Conservation (phyloP, 768 basidiomycete genomes). For the Agrocybe chaxingu region DNA sequence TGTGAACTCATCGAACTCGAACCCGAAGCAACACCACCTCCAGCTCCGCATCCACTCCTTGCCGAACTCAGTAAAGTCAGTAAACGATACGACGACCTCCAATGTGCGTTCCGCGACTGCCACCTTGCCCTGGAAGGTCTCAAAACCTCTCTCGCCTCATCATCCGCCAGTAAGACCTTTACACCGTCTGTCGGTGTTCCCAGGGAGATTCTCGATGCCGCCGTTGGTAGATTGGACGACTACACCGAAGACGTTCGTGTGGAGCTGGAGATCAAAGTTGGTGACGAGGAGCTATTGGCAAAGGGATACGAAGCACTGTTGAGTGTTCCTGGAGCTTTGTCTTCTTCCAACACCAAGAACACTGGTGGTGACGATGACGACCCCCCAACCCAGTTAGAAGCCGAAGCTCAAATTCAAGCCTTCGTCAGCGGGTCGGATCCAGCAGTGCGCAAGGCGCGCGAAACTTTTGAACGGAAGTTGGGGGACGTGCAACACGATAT, state of each 20-base stretch:
- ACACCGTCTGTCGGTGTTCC: constrained; percentile 13
- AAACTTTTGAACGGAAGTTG: constrained; percentile 54
- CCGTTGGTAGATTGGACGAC: constrained; percentile 64
- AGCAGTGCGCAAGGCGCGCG: constrained; percentile 41
- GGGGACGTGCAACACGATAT: constrained; percentile 78
- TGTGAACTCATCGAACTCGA: neutral
- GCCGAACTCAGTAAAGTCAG: constrained; percentile 39
- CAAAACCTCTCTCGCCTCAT: constrained; percentile 28
- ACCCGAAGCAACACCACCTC: neutral
- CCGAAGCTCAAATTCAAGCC: constrained; percentile 47
- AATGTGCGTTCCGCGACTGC: constrained; percentile 66
- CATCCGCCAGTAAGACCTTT: constrained; percentile 5
- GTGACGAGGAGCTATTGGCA: constrained; percentile 65
- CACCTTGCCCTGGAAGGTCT: constrained; percentile 63
- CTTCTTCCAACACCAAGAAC: constrained; percentile 4
- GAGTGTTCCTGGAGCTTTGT: constrained; percentile 48
- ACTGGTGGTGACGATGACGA: constrained; percentile 9
- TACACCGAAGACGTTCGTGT: constrained; percentile 78
- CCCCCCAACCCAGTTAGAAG: constrained; percentile 26
- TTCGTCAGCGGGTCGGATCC: constrained; percentile 57
- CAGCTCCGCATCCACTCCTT: constrained; percentile 36
- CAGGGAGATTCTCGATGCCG: constrained; percentile 40
- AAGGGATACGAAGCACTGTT: constrained; percentile 71
- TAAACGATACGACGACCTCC: constrained; percentile 58
- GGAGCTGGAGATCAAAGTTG: constrained; percentile 74